Percentiles rank a stretch among this genome's conserved stretches.
These are phyloP conservation scores for Candolleomyces eurysporus DNA, from an alignment of 768 basidiomycete genomes.

Conservation along the genomic window DNA sequence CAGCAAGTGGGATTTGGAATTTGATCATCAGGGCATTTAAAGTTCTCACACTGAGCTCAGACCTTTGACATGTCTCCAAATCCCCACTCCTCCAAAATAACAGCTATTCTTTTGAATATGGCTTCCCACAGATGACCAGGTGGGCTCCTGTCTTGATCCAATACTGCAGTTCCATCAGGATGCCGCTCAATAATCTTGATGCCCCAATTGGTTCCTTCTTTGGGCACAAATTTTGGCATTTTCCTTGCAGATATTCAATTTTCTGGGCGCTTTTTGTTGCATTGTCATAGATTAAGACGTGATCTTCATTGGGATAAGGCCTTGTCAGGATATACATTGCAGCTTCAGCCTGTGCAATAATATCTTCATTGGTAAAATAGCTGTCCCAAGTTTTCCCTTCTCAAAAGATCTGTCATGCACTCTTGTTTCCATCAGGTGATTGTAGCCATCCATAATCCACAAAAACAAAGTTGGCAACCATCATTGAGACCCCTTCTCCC, in stretches of 20 bases:
- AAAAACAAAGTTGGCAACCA: constrained; percentile 36
- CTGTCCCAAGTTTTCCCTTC: constrained; percentile 25
- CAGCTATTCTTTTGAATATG: constrained; percentile 36
- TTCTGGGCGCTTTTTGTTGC: constrained; percentile 23
- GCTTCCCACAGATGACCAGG: constrained; percentile 12
- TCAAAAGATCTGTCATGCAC: constrained; percentile 15
- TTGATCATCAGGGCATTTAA: constrained; percentile 24
- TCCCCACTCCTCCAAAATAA: constrained; percentile 24
- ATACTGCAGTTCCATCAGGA: neutral
- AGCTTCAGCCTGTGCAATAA: constrained; percentile 22
- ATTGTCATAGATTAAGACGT: constrained; percentile 25
- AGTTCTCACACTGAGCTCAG: constrained; percentile 23
- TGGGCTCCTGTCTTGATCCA: too few relatives aligned
- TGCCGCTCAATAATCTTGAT: neutral
- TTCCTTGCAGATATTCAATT: constrained; percentile 20
- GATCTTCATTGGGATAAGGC: constrained; percentile 26
- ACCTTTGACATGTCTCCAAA: constrained; percentile 22
- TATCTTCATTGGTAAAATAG: constrained; percentile 27
- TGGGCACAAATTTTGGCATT: constrained; percentile 22
- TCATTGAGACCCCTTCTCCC: constrained; percentile 36
- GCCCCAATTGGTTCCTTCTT: neutral
- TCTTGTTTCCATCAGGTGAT: constrained; percentile 18
- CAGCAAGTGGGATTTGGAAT: constrained; percentile 21
- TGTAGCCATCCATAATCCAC: constrained; percentile 26
- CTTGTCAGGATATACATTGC: constrained; percentile 20